Conservation (phyloP, 352 stramenopile genomes). For the Phytophthora meadii region DNA sequence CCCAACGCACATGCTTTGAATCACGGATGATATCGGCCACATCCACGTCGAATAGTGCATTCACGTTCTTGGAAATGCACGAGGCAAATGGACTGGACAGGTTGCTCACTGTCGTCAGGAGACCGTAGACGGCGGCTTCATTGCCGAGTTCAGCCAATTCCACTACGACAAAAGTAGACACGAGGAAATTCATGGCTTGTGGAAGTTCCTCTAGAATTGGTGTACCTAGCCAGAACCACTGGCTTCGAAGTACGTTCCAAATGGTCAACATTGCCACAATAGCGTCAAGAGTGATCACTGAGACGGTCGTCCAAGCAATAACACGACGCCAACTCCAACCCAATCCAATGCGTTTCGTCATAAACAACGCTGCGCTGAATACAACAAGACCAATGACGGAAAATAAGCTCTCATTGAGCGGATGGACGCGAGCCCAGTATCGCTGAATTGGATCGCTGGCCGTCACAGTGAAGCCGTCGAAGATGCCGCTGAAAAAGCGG, state of each 20-base stretch:
- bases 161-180: slow-evolving; percentile 64
- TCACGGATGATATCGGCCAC: slow-evolving; percentile 47
- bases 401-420: slow-evolving; percentile 42
- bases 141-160: slow-evolving; percentile 64
- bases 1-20: slow-evolving; percentile 38
- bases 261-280: slow-evolving; percentile 46
- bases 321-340: slow-evolving; percentile 59
- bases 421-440: slow-evolving; percentile 45
- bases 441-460: slow-evolving; percentile 42
- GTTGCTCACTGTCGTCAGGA: slow-evolving; percentile 62
- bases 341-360: slow-evolving; percentile 53
- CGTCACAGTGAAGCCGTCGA: slow-evolving; percentile 46
- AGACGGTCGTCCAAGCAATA: slow-evolving; percentile 42
- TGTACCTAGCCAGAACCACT: slow-evolving; percentile 70
- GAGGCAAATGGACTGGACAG: slow-evolving; percentile 52
- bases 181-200: slow-evolving; percentile 54
- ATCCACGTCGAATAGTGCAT: slow-evolving; percentile 44
- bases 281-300: slow-evolving; percentile 47
- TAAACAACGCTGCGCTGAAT: slow-evolving; percentile 45
- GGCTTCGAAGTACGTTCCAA: slow-evolving; percentile 63
- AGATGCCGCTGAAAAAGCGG: slow-evolving; percentile 58
- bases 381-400: slow-evolving; percentile 39
- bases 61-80: slow-evolving; percentile 51
- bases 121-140: slow-evolving; percentile 62
- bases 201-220: slow-evolving; percentile 59